Conservation (phyloP, 139 green algal genomes). For the Pedinophyceae sp. region DNA sequence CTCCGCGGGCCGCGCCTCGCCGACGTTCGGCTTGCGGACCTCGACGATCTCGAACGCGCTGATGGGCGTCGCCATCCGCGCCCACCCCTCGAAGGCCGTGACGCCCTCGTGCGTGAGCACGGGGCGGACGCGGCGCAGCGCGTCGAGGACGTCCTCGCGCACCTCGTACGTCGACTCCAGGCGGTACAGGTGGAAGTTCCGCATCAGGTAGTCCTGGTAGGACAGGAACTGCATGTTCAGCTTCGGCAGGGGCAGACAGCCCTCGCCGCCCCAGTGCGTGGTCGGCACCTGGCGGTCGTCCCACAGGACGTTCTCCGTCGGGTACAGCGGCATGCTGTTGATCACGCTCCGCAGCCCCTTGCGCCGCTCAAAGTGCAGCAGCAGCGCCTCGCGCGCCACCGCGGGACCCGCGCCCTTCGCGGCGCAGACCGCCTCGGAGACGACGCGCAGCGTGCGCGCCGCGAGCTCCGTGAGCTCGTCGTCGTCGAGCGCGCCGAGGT, state of each 20-base stretch:
- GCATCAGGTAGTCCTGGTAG: conserved; percentile 85
- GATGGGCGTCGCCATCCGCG: conserved; percentile 72
- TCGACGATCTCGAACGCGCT: conserved; percentile 44
- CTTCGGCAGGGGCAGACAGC: conserved; percentile 78
- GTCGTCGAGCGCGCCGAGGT: conserved; percentile 29
- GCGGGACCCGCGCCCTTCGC: conserved; percentile 30
- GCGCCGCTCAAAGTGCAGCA: conserved; percentile 16
- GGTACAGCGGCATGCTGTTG: conserved; percentile 90
- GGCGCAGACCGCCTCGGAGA: conserved; percentile 52
- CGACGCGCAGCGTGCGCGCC: conserved; percentile 61
- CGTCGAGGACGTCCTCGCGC: conserved; percentile 80
- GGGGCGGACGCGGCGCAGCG: conserved; percentile 43
- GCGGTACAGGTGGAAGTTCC: conserved; percentile 93
- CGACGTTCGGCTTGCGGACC: conserved; percentile 65
- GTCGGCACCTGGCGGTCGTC: conserved; percentile 62
- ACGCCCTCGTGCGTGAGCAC: conserved; percentile 31
- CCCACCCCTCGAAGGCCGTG: conserved; percentile 66
- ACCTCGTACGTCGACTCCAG: conserved; percentile 96
- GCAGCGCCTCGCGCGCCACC: conserved; percentile 68
- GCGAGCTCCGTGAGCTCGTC: conserved; percentile 56
- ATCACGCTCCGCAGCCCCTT: conserved; percentile 50
- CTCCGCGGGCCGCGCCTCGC: conserved; percentile 61
- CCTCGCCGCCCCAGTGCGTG: conserved; percentile 33
- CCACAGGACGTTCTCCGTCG: conserved; percentile 84
- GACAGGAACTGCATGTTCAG: conserved; percentile 98